Evolutionary conservation across 108 stramenopile genomes (phyloP).

Genomic region (Cyclotella sp.): DNA sequence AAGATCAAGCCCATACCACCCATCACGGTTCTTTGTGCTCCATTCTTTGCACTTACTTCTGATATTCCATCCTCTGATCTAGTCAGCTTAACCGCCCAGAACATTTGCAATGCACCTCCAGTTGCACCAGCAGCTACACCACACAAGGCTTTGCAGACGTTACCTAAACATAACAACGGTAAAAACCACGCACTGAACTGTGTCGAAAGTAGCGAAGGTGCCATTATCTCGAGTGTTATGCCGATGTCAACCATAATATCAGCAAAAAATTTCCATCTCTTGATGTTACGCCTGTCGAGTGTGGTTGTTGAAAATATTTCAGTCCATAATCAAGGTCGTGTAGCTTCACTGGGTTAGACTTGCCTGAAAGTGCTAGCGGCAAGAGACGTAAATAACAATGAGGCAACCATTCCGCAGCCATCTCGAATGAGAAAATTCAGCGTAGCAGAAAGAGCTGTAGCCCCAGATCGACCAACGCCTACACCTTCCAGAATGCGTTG

Average conservation of each 20-base stretch:
- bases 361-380: conserved; percentile 60
- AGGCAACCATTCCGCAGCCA: conserved; percentile 83
- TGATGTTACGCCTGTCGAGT: conserved; percentile 57
- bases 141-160: conserved; percentile 85
- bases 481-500: conserved; percentile 85
- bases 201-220: conserved; percentile 42
- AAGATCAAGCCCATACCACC: conserved; percentile 79
- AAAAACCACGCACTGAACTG: conserved; percentile 68
- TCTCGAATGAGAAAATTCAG: conserved; percentile 85
- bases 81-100: conserved; percentile 74
- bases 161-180: conserved; percentile 69
- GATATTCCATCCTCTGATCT: conserved; percentile 56
- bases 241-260: conserved; percentile 84
- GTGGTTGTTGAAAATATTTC: not conserved
- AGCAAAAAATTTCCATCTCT: conserved; percentile 84
- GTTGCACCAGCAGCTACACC: conserved; percentile 86
- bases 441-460: conserved; percentile 80
- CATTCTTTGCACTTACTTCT: conserved; percentile 72
- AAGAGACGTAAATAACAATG: conserved; percentile 75
- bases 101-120: conserved; percentile 78
- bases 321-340: not conserved
- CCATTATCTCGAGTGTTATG: conserved; percentile 79
- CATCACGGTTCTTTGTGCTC: conserved; percentile 82
- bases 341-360: not conserved
- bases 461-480: conserved; percentile 79